These are phyloP conservation scores for Melaleuca alternifolia DNA, from an alignment of 345 rosid genomes.

Conservation along the genomic window DNA sequence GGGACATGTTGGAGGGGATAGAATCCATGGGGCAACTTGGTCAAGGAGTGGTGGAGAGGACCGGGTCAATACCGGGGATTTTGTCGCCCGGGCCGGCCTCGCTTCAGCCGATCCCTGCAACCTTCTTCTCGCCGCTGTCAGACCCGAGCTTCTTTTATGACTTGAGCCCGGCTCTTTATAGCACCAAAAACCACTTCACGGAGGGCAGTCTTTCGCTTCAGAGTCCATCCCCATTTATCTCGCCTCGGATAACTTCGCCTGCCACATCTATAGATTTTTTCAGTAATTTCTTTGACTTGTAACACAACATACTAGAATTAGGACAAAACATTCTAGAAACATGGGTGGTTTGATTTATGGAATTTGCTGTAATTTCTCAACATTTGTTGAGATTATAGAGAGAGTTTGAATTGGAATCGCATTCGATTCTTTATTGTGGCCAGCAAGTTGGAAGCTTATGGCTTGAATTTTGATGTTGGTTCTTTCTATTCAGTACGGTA, in stretches of 20 bases:
- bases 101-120: conserved; percentile 47
- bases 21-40: conserved; percentile 7
- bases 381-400: background rate
- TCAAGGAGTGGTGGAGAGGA: conserved; percentile 18
- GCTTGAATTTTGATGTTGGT: background rate
- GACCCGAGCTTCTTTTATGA: conserved; percentile 54
- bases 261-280: conserved; percentile 45
- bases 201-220: conserved; percentile 39
- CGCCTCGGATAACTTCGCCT: conserved; percentile 32
- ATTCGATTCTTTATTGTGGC: conserved; percentile 8
- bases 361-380: background rate
- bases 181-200: conserved; percentile 30
- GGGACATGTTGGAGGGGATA: conserved; percentile 27
- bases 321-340: background rate
- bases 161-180: conserved; percentile 38
- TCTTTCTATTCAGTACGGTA: conserved; percentile 7
- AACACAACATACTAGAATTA: background rate
- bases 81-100: conserved; percentile 70
- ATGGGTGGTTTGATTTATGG: background rate
- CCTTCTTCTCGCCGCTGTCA: conserved; percentile 48
- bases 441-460: conserved; percentile 13
- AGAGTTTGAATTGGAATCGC: background rate
- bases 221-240: conserved; percentile 42
- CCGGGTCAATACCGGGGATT: conserved; percentile 40
- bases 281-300: conserved; percentile 59